Evolutionary conservation across 2,329 filamentous ascomycete species (phyloP), one percentile per base, ranked within the genome.

Genomic region (Hymenoscyphus salicellus): DNA sequence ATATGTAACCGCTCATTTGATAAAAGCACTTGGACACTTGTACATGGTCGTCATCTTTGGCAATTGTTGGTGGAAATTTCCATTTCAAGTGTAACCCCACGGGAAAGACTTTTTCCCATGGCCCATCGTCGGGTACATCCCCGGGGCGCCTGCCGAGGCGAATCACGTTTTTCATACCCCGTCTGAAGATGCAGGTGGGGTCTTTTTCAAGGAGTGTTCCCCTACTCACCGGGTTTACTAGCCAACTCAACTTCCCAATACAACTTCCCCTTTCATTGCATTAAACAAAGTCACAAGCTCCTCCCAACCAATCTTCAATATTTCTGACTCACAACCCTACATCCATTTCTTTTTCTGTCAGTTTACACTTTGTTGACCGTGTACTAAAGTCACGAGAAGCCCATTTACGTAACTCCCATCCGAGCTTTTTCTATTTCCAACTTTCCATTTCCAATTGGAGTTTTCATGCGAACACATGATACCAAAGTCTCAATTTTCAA

Each of bases 1-100:
- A 49, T 23, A 49, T 49, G 43, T 49, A 49, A 49, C 43, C 43
- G n/a, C 43, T 49, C 43, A 49, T n/a, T 49, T 49, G 43, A 49
- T 49, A 49, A n/a, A 17, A 49, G 23, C 11, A 49, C 43, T 36
- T 36, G 32, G n/a, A n/a, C 6, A 33, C 32, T 33, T 8, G 32
- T 6, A 7, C 7, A 20, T 46, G 17, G 41, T 46, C 41, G 41
- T 46, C 41, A 46, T 46, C n/a, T 46, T 46, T 46, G 17, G 6
- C 41, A n/a, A 46, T 23, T 23, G 41, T 46, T 6, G 41, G 5
- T 43, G 41, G 41, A 20, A n/a, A 7, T 43, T 43, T 43, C 17
- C n/a, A 43, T 7, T 20, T 16, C 16, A 10, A 20, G n/a, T 46
- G 41, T 20, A n/a, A 46, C 43, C 43, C 43, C 43, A 23, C 43